Evolutionary conservation across 805 yeast species (phyloP), one percentile per base, ranked within the genome.

Genomic region (Pichia ethanolica): DNA sequence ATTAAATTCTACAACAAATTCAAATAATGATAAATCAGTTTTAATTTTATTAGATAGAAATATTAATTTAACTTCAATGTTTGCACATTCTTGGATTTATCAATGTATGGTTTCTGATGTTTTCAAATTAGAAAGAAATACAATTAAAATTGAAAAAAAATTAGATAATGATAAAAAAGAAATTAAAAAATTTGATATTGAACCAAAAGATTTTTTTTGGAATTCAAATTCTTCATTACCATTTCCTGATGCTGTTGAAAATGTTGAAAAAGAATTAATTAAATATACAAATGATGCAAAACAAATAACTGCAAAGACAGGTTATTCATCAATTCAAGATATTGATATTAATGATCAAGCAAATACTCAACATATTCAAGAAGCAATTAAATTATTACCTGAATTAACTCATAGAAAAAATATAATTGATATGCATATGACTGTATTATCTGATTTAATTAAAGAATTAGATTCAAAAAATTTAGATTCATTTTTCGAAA

Each of bases 171-270:
- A 55, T 11, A 71, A 64, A 13, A 56, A 52, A 13, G 70, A 69
- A 30, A 63, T 68, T 36, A 83, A 83, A 56, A 76, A 79, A 53
- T 86, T 84, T 64, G 99, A 93, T 63, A 76, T 93, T 42, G 99
- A 91, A 59, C 96, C 96, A 32, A 78, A 79, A 50, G 99, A 93
- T 70, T 87, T 86, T 63, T 93, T 93, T 69, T 93, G 99, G 99
- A 71, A 68, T 54, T 74, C 76, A 53, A 90, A 93, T 67, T 75
- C 95, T 11, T 84, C 84, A 45, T 70, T 88, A 50, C 98, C 99
- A 37, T 93, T 93, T 72, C 99, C 99, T 1, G 97, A 91, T 63
- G 98, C 95, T n/a, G 99, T 95, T 35, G 99, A 93, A 65, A 88
- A 88, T 66, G 95, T 95, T 25, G 98, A 93, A 61, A 68, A 75